phyloP scores from a whole-genome alignment of 148 eudicot genomes.

The Dianthus caryophyllus region DNA sequence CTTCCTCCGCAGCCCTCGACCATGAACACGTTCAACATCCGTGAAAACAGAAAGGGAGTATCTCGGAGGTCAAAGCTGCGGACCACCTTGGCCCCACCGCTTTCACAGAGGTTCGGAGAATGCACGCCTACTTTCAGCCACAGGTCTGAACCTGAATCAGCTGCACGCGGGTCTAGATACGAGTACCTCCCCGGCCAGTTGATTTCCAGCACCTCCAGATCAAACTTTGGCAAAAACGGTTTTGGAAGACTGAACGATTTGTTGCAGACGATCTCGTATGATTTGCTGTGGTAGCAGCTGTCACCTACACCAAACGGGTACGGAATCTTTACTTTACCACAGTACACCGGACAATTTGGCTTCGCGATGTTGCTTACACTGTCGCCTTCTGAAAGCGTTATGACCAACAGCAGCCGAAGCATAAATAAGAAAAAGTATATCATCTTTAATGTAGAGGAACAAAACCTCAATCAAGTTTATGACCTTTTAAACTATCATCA shows the following conservation, averaged over 20 bases:
- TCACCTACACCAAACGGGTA: slow-evolving; percentile 24
- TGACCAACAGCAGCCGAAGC: slow-evolving; percentile 14
- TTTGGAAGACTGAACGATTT: slow-evolving; percentile 6
- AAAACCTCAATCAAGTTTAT: neutral
- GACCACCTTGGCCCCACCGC: neutral
- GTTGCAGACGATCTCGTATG: slow-evolving; percentile 20
- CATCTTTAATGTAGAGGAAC: slow-evolving; percentile 3
- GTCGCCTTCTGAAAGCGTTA: neutral
- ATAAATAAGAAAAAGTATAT: slow-evolving; percentile 8
- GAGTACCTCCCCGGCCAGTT: slow-evolving; percentile 10
- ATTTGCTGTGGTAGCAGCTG: slow-evolving; percentile 6
- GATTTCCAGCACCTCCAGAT: slow-evolving; percentile 21
- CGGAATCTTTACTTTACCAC: slow-evolving; percentile 15
- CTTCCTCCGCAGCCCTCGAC: slow-evolving; percentile 24
- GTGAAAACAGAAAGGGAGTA: slow-evolving; percentile 23
- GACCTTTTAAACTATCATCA: neutral
- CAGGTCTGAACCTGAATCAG: neutral
- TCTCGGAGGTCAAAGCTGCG: neutral
- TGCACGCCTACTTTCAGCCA: slow-evolving; percentile 8
- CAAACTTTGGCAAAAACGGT: slow-evolving; percentile 1
- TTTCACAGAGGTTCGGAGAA: slow-evolving; percentile 8
- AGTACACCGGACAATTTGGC: slow-evolving; percentile 15
- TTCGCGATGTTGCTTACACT: neutral
- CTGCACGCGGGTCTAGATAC: too few relatives aligned
- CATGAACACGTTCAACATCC: slow-evolving; percentile 8